These are phyloP conservation scores for Diaporthe citriasiana DNA, from an alignment of 2,329 filamentous ascomycete genomes.

Conservation along the genomic window DNA sequence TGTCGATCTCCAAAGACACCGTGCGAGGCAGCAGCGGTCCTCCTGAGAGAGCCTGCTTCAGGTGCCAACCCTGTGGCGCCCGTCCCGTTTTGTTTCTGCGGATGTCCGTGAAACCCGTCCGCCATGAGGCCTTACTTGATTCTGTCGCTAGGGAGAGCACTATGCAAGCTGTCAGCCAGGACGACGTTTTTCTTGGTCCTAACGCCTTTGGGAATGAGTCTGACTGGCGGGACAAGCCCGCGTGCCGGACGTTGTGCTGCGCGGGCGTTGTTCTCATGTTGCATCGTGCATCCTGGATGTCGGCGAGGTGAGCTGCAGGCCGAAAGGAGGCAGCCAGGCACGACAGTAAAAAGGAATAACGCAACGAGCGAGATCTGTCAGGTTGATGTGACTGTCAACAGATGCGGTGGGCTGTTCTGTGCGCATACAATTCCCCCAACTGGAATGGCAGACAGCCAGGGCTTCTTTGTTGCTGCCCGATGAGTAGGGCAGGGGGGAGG, in stretches of 20 bases:
- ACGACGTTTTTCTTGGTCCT: not conserved
- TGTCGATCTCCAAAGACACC: constrained; percentile 2
- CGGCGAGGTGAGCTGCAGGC: constrained; percentile 13
- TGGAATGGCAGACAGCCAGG: not conserved
- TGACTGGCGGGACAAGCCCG: not conserved
- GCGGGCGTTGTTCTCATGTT: not conserved
- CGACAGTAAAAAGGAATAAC: not conserved
- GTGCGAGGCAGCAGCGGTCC: constrained; percentile 1
- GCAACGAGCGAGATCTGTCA: not conserved
- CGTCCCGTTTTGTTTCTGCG: constrained; percentile 22
- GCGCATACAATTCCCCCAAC: not conserved
- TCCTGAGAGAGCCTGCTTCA: not conserved
- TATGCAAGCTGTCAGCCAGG: not conserved
- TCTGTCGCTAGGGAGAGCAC: not conserved
- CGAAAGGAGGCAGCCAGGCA: not conserved
- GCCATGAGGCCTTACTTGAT: not conserved
- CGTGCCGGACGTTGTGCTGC: not conserved
- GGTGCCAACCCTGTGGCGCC: constrained; percentile 21
- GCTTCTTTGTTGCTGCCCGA: constrained; percentile 10
- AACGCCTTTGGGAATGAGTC: not conserved
- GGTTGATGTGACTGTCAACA: constrained; percentile 4
- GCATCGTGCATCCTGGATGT: not conserved
- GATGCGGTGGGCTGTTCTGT: constrained; percentile 3
- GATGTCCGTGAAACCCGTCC: constrained; percentile 20
- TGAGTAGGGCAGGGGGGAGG: not conserved